Conservation (phyloP, 1,139 yeast species). For the Debaryomyces subglobosus region DNA sequence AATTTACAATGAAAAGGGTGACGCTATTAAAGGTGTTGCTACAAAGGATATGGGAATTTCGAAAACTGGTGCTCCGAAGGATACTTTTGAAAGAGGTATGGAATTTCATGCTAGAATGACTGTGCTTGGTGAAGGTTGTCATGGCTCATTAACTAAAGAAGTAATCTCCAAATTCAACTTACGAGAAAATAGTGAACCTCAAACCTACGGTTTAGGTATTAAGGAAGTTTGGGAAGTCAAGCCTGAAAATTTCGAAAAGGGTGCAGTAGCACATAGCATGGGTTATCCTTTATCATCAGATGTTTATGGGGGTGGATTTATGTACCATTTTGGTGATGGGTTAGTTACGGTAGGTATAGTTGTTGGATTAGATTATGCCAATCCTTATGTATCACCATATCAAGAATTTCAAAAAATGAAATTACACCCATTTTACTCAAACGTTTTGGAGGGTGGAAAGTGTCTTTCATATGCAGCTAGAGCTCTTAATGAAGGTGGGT, state of each 20-base stretch:
- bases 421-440: constrained; percentile 82
- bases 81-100: constrained; percentile 90
- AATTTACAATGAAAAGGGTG: constrained; percentile 58
- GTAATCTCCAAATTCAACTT: constrained; percentile 69
- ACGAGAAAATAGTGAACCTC: constrained; percentile 68
- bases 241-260: constrained; percentile 78
- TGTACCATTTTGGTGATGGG: constrained; percentile 95
- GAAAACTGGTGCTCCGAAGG: constrained; percentile 74
- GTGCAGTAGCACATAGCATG: constrained; percentile 83
- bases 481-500: constrained; percentile 95
- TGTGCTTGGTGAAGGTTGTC: constrained; percentile 95
- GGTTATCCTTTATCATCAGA: constrained; percentile 81
- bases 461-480: constrained; percentile 95
- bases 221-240: constrained; percentile 98
- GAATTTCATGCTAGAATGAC: constrained; percentile 90
- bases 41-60: constrained; percentile 90
- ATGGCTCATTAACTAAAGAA: constrained; percentile 86
- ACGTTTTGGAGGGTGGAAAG: constrained; percentile 81
- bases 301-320: constrained; percentile 95
- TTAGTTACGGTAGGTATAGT: constrained; percentile 89
- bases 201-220: constrained; percentile 92
- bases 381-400: constrained; percentile 94
- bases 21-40: constrained; percentile 81
- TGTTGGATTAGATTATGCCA: constrained; percentile 87
- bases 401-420: constrained; percentile 95